phyloP scores from a whole-genome alignment of 1,139 yeast genomes.

The Nakaseomyces glabratus region DNA sequence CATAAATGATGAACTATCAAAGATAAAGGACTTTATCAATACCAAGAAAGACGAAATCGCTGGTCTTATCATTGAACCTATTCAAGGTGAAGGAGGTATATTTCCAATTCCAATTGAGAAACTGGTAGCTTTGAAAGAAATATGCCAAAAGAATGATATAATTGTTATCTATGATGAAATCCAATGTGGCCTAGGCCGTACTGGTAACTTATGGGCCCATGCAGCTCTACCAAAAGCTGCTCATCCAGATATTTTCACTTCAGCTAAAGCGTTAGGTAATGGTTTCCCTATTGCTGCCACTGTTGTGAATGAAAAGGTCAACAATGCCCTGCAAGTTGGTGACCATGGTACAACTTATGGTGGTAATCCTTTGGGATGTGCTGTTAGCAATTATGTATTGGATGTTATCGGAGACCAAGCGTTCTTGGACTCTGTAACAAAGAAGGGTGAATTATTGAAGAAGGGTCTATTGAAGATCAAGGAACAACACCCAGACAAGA shows the following conservation, averaged over 20 bases:
- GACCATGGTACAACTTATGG: constrained; percentile 98
- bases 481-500: constrained; percentile 47
- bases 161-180: constrained; percentile 87
- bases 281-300: constrained; percentile 98
- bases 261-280: constrained; percentile 94
- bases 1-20: constrained; percentile 23
- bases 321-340: constrained; percentile 65
- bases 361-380: constrained; percentile 87
- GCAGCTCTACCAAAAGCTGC: constrained; percentile 60
- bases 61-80: constrained; percentile 91
- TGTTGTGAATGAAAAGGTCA: constrained; percentile 72
- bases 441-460: constrained; percentile 48
- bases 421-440: constrained; percentile 51
- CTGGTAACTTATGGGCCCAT: constrained; percentile 94
- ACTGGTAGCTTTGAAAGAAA: constrained; percentile 51
- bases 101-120: constrained; percentile 58
- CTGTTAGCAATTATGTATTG: constrained; percentile 70
- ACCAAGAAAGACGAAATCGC: constrained; percentile 68
- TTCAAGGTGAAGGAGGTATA: constrained; percentile 97
- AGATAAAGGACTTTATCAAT: constrained; percentile 27
- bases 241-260: constrained; percentile 87
- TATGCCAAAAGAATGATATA: constrained; percentile 65
- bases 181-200: constrained; percentile 92
- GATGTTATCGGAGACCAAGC: constrained; percentile 52
- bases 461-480: constrained; percentile 45